These are phyloP conservation scores for Liriodendron chinense DNA, from an alignment of 164 flowering plant genomes.

Conservation along the genomic window DNA sequence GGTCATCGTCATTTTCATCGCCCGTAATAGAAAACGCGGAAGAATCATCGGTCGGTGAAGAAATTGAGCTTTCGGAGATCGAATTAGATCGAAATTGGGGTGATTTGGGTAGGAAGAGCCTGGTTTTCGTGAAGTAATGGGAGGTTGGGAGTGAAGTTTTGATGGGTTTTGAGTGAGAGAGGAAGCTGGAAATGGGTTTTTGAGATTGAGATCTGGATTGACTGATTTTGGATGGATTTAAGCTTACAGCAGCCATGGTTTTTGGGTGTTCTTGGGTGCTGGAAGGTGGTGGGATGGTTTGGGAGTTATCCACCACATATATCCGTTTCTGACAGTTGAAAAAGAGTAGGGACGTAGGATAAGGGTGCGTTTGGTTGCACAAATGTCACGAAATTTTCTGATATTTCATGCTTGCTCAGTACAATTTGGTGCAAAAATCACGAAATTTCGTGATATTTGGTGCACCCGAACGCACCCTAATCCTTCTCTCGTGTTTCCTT, in stretches of 20 bases:
- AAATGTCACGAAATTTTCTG: too few species aligned
- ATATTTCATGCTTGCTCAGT: neutral
- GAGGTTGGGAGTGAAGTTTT: slow-evolving; percentile 21
- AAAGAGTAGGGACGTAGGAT: neutral
- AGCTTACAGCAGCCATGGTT: slow-evolving; percentile 66
- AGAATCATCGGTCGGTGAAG: slow-evolving; percentile 32
- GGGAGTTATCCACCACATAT: slow-evolving; percentile 29
- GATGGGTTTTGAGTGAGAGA: slow-evolving; percentile 31
- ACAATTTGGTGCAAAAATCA: neutral
- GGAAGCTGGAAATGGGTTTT: slow-evolving; percentile 35
- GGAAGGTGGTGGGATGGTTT: neutral
- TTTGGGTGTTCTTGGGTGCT: neutral
- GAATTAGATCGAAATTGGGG: slow-evolving; percentile 32
- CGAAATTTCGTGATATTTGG: too few species aligned
- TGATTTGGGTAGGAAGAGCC: slow-evolving; percentile 19
- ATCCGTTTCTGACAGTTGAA: slow-evolving; percentile 16
- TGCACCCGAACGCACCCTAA: neutral
- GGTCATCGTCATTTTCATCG: slow-evolving; percentile 62
- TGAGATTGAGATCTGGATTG: slow-evolving; percentile 27
- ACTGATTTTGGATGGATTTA: slow-evolving; percentile 56
- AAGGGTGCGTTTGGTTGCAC: neutral
- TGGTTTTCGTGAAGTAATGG: slow-evolving; percentile 12
- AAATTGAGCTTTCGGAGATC: slow-evolving; percentile 63
- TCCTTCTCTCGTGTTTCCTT: neutral
- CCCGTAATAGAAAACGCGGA: slow-evolving; percentile 11